These are phyloP conservation scores for Graphiopsis chlorocephala DNA, from an alignment of 2,329 filamentous ascomycete species.

Conservation along the genomic window DNA sequence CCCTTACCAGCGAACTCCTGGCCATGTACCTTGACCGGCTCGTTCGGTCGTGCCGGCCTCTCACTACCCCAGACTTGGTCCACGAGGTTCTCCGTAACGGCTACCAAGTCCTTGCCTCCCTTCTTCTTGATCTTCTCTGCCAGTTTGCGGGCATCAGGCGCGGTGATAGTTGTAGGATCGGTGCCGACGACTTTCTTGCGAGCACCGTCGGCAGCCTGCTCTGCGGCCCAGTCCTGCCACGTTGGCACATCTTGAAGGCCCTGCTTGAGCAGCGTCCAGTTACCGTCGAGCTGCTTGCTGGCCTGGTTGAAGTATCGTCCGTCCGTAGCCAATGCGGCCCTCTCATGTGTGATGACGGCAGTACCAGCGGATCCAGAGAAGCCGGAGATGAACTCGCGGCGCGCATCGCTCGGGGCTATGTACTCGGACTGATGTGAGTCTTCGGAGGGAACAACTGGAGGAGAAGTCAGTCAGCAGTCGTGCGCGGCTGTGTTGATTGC, in stretches of 20 bases:
- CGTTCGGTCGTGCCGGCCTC: constrained; percentile 70
- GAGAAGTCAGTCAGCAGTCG: constrained; percentile 38
- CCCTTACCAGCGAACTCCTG: constrained; percentile 77
- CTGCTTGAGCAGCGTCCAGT: constrained; percentile 90
- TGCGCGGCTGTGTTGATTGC: constrained; percentile 17
- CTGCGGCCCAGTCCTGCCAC: constrained; percentile 92
- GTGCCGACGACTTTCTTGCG: constrained; percentile 86
- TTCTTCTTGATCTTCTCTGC: constrained; percentile 82
- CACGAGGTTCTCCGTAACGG: constrained; percentile 79
- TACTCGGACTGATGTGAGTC: constrained; percentile 98
- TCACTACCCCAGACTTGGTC: constrained; percentile 81
- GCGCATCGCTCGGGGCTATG: constrained; percentile 90
- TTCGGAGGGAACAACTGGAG: constrained; percentile 86
- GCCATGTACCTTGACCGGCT: constrained; percentile 70
- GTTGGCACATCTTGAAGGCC: constrained; percentile 91
- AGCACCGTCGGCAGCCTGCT: constrained; percentile 63
- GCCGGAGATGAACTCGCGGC: constrained; percentile 86
- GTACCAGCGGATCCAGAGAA: constrained; percentile 95
- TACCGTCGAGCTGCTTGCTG: constrained; percentile 80
- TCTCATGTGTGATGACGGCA: constrained; percentile 80
- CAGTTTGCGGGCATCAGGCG: constrained; percentile 68
- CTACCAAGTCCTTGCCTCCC: constrained; percentile 72
- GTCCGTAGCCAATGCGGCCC: constrained; percentile 88
- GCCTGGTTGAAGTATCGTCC: constrained; percentile 98
- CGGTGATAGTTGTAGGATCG: constrained; percentile 83